These are phyloP conservation scores for Guadua angustifolia DNA, from an alignment of 176 grass and related monocot species.

Conservation along the genomic window DNA sequence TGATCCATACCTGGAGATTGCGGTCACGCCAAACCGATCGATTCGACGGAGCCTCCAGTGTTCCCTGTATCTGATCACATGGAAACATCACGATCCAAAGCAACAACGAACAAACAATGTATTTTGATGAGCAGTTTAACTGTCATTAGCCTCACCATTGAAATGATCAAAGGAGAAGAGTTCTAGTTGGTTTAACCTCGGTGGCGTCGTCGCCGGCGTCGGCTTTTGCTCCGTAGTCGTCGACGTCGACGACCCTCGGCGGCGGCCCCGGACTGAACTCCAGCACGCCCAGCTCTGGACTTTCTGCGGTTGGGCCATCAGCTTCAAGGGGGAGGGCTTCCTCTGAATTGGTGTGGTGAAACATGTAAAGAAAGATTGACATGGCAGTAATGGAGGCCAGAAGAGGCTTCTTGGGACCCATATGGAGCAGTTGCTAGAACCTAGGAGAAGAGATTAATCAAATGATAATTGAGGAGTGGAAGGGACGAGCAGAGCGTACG, in stretches of 20 bases:
- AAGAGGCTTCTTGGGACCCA: constrained; percentile 46
- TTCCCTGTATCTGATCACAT: constrained; percentile 62
- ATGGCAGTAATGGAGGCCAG: constrained; percentile 30
- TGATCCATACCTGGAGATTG: constrained; percentile 56
- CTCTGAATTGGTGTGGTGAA: constrained; percentile 7
- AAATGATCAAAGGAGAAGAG: constrained; percentile 42
- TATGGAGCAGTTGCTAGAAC: constrained; percentile 20
- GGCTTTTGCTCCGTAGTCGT: constrained; percentile 50
- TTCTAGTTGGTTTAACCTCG: constrained; percentile 41
- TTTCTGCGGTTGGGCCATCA: constrained; percentile 18
- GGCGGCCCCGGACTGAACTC: constrained; percentile 32
- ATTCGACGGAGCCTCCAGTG: constrained; percentile 65
- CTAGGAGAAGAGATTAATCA: background rate
- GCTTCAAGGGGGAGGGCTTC: constrained; percentile 31
- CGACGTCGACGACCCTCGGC: constrained; percentile 52
- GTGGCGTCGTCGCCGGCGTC: constrained; percentile 45
- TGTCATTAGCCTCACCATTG: constrained; percentile 47
- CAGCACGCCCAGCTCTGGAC: constrained; percentile 4
- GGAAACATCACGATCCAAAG: background rate
- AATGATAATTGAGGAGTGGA: constrained; percentile 35
- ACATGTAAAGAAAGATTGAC: constrained; percentile 11
- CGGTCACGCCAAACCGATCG: constrained; percentile 49
- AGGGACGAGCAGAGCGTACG: constrained; percentile 15
- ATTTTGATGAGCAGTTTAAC: background rate
- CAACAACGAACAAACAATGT: background rate